Conservation (phyloP, 768 basidiomycete genomes). For the Strobilomyces confusus region DNA sequence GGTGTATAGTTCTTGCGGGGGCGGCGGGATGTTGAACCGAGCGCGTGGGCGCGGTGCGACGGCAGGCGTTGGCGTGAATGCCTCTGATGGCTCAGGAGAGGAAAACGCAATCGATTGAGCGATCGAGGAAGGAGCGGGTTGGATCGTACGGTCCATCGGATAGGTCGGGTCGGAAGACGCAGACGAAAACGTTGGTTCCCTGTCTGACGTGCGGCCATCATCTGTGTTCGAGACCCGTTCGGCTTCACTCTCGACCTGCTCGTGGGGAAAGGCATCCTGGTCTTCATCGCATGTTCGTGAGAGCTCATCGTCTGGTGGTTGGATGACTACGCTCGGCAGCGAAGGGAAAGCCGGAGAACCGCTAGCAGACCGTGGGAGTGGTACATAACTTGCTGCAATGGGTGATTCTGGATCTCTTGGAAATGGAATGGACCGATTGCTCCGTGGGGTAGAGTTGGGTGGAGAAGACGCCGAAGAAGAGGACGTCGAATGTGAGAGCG, state of each 20-base stretch:
- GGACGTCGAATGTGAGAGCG: slow-evolving; percentile 58
- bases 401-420: slow-evolving; percentile 45
- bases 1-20: slow-evolving; percentile 37
- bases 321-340: slow-evolving; percentile 22
- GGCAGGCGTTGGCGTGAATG: slow-evolving; percentile 69
- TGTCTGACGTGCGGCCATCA: slow-evolving; percentile 26
- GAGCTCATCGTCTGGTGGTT: slow-evolving; percentile 15
- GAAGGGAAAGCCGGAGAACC: slow-evolving; percentile 43
- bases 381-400: slow-evolving; percentile 40
- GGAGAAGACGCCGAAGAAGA: slow-evolving; percentile 52
- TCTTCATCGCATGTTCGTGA: slow-evolving; percentile 17
- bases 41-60: slow-evolving; percentile 58
- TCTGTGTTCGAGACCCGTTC: slow-evolving; percentile 23
- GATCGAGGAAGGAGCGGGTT: slow-evolving; percentile 31
- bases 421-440: slow-evolving; percentile 42
- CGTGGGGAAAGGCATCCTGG: not conserved
- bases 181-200: slow-evolving; percentile 71
- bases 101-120: slow-evolving; percentile 42
- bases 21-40: slow-evolving; percentile 52
- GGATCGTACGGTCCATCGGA: slow-evolving; percentile 29
- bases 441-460: slow-evolving; percentile 61
- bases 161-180: slow-evolving; percentile 43
- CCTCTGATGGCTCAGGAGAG: slow-evolving; percentile 51
- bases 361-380: slow-evolving; percentile 50
- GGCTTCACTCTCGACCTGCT: slow-evolving; percentile 18